phyloP scores from a whole-genome alignment of 768 basidiomycete genomes.

The Tulasnella sp. region DNA sequence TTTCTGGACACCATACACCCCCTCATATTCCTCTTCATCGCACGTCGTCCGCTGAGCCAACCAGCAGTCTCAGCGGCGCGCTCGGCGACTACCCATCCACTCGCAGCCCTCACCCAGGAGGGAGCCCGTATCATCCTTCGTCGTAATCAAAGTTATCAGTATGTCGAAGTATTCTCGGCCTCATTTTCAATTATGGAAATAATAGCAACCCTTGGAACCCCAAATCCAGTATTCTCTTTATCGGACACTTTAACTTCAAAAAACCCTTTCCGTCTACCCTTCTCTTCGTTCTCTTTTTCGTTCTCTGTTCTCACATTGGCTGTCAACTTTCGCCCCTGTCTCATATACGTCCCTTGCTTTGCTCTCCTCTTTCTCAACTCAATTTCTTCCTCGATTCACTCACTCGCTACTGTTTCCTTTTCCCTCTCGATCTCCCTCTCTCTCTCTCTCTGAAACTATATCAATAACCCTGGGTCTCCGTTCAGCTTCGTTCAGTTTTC shows the following conservation, averaged over 20 bases:
- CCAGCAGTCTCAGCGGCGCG: slow-evolving; percentile 29
- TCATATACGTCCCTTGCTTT: neutral
- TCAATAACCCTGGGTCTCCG: slow-evolving; percentile 10
- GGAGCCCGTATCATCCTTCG: slow-evolving; percentile 26
- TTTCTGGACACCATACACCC: slow-evolving; percentile 20
- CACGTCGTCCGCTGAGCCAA: slow-evolving; percentile 18
- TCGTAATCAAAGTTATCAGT: slow-evolving; percentile 18
- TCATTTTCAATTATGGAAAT: slow-evolving; percentile 14
- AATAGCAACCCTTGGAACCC: slow-evolving; percentile 22
- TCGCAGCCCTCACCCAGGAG: slow-evolving; percentile 25
- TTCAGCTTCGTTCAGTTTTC: neutral
- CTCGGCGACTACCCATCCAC: slow-evolving; percentile 31
- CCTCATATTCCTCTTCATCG: neutral
- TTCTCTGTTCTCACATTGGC: slow-evolving; percentile 21
- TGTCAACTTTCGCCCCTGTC: neutral
- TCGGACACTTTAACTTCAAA: neutral
- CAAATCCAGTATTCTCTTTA: slow-evolving; percentile 22
- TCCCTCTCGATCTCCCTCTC: neutral
- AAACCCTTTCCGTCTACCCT: neutral
- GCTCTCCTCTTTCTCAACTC: slow-evolving; percentile 1
- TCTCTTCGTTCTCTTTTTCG: slow-evolving; percentile 25
- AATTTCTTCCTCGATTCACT: neutral
- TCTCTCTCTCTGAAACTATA: neutral
- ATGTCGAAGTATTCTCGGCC: slow-evolving; percentile 19
- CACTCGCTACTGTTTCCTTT: slow-evolving; percentile 22